Base-by-base conservation (phyloP, 2,329 filamentous ascomycete genomes). In the Gnomoniopsis smithogilvyi region DNA sequence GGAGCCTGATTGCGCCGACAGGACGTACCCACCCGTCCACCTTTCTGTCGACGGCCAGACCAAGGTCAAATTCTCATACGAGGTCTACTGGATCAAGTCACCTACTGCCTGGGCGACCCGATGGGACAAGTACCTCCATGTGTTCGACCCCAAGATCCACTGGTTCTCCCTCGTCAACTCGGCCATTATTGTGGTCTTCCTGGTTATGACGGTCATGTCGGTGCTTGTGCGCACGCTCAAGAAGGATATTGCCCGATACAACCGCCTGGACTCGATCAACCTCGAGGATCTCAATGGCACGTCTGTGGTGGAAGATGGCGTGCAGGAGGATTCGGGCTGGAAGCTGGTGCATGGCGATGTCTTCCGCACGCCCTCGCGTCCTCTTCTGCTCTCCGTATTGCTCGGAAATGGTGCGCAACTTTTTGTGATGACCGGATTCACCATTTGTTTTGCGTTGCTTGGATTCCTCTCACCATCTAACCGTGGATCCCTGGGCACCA, bases 111-210 rank as follows among this genome's bases (percentile, higher is more conserved):
- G 96, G 88, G 95, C 95, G 30, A 99, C 95, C 14, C 86, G 95
- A 64, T 99, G 95, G 95, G 95, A 99, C 80, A 98, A 96, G 76
- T 98, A 98, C 72, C 82, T 99, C 38, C 94, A 98, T 69, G 94
- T 99, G 33, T 96, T 93, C 70, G 93, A 98, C 73, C 93, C 95
- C 54, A 96, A 95, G 79, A 98, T 99, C 67, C 95, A 99, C 74
- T 99, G 95, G 95, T 96, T 98, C 78, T 97, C 93, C 61, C 86
- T 99, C 52, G 90, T 98, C 76, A 96, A 96, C 75, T 97, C 93
- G 38, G 91, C 95, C 52, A 87, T 98, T 48, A 96, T 99, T 63
- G 93, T 99, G 53, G 83, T 96, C 51, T 95, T 98, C 74, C 80
- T 98, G 45, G 88, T 94, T 38, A 85, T 92, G 49, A 96, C 95